These are phyloP conservation scores for Datisca glomerata DNA, from an alignment of 306 rosid genomes.

Conservation along the genomic window DNA sequence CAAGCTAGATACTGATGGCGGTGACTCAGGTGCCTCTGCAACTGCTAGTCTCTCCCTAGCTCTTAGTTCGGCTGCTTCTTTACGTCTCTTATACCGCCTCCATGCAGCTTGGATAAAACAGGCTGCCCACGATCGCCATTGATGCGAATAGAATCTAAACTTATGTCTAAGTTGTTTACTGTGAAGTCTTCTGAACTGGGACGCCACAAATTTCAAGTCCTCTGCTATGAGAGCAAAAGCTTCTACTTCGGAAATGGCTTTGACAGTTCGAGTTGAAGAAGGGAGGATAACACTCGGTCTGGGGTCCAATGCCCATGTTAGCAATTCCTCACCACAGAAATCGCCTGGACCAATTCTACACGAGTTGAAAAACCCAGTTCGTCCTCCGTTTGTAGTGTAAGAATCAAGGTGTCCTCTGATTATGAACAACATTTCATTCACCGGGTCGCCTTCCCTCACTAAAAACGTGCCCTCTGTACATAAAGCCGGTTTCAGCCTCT, in stretches of 20 bases:
- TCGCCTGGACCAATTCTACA: constrained; percentile 71
- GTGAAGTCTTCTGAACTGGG: constrained; percentile 70
- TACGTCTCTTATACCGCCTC: constrained; percentile 57
- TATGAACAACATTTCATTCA: constrained; percentile 87
- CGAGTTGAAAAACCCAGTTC: constrained; percentile 87
- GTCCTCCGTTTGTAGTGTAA: constrained; percentile 86
- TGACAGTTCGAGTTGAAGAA: constrained; percentile 75
- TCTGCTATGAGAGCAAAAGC: constrained; percentile 91
- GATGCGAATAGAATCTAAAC: constrained; percentile 79
- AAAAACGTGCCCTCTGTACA: constrained; percentile 70
- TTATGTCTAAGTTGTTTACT: constrained; percentile 75
- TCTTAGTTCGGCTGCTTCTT: constrained; percentile 35
- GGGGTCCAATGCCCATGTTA: constrained; percentile 95
- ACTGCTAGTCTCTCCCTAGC: constrained; percentile 22
- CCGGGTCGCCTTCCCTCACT: constrained; percentile 86
- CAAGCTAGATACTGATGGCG: constrained; percentile 14
- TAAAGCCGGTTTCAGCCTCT: constrained; percentile 72
- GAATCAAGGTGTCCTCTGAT: constrained; percentile 88
- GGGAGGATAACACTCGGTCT: constrained; percentile 61
- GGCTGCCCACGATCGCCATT: constrained; percentile 89
- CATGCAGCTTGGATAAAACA: constrained; percentile 84
- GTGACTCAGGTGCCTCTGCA: constrained; percentile 13
- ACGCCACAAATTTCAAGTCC: constrained; percentile 81
- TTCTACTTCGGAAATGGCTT: constrained; percentile 74
- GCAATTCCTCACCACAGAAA: constrained; percentile 87